These are phyloP conservation scores for Annulohypoxylon moriforme DNA, from an alignment of 495 filamentous ascomycete species.

Conservation along the genomic window DNA sequence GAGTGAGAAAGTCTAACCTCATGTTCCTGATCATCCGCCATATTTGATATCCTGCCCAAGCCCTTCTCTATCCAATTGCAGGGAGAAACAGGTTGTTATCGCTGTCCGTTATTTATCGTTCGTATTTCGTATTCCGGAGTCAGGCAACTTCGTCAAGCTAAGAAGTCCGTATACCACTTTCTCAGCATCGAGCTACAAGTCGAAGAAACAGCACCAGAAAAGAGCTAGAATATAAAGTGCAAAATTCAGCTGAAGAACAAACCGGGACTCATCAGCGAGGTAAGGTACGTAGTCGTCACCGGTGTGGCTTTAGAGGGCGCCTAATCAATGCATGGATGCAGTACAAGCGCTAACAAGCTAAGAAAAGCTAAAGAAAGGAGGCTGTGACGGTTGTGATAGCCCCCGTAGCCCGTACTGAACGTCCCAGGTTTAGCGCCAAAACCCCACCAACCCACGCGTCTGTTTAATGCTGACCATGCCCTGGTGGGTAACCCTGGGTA, in stretches of 20 bases:
- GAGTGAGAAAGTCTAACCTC: slow-evolving; percentile 46
- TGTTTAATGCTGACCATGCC: neutral
- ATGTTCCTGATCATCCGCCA: slow-evolving; percentile 61
- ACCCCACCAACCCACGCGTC: slow-evolving; percentile 30
- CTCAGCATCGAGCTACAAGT: neutral
- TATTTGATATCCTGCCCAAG: slow-evolving; percentile 38
- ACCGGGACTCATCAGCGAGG: neutral
- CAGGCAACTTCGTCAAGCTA: neutral
- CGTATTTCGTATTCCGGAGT: neutral
- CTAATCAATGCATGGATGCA: slow-evolving; percentile 4
- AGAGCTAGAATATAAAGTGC: neutral
- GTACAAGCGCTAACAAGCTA: slow-evolving; percentile 16
- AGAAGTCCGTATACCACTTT: neutral
- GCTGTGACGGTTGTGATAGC: slow-evolving; percentile 35
- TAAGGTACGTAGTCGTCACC: slow-evolving; percentile 1
- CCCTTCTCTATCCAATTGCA: slow-evolving; percentile 2
- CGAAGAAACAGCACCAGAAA: neutral
- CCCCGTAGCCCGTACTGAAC: neutral
- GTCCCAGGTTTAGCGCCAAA: neutral
- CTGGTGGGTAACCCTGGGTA: slow-evolving; percentile 1
- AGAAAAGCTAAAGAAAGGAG: slow-evolving; percentile 34
- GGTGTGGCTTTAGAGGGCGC: slow-evolving; percentile 22
- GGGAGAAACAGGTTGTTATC: neutral
- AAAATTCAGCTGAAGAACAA: neutral
- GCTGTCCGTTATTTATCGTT: neutral